Evolutionary conservation across 2,329 filamentous ascomycete species (phyloP), one percentile per base, ranked within the genome.

Genomic region (Neofusicoccum ribis): DNA sequence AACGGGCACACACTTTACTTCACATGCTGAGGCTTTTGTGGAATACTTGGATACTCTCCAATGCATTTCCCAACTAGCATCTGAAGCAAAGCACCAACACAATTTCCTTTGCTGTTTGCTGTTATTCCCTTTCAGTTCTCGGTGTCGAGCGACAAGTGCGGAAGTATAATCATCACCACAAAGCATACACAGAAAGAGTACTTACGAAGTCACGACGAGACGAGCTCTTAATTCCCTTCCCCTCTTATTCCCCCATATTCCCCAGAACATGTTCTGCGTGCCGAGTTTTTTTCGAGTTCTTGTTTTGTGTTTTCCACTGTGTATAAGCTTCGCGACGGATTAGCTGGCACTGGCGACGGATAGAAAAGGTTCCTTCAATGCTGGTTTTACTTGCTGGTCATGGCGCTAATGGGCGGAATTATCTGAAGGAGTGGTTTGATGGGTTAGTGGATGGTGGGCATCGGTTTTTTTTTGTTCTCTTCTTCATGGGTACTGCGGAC

Each of bases 151-250:
- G 52, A 58, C 52, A 58, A 43, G 51, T 37, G 41, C 50, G 15
- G 51, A 44, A 58, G 52, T 58, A 58, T 39, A 58, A 58, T 58
- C 51, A 39, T 27, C 52, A 46, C 52, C 11, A 58, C 52, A 58
- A 31, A 58, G 39, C 52, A 58, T 27, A 39, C 39, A 44, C 36
- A 58, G 52, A 44, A 44, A 58, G 39, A 58, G 52, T 58, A 44
- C 52, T 61, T 41, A 61, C 39, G 58, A 61, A 37, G 58, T 49
- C 58, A 61, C 58, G 58, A 61, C 43, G 58, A 61, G 34, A 61
- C 43, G 58, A 61, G 23, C 58, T 8, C 58, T 37, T 61, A 49
- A 61, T 49, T 61, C 58, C 58, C 56, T 20, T 49, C n/a, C 43
- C 20, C 44, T 2, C 9, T 34, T 61, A 47, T 37, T 47, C 58